phyloP scores from a whole-genome alignment of 371 early-diverging fungal species.

The Chytridiales sp. region DNA sequence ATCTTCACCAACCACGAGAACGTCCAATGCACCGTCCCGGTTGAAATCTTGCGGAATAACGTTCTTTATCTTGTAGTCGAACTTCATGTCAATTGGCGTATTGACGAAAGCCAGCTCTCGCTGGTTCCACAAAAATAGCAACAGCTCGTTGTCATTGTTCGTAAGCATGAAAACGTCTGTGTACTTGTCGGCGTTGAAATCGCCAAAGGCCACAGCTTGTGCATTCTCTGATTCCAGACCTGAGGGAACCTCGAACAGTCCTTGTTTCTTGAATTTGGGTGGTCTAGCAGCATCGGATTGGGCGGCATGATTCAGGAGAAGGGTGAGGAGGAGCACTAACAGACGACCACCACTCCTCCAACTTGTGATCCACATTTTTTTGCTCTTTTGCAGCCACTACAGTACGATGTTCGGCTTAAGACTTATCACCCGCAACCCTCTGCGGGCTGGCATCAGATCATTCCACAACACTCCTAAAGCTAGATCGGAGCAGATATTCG shows the following conservation, averaged over 20 bases:
- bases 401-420: too few species aligned
- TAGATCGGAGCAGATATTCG: conserved; percentile 9
- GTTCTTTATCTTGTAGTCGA: conserved; percentile 58
- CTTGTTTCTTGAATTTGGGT: conserved; percentile 25
- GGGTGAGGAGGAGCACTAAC: conserved; percentile 4
- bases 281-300: conserved; percentile 9
- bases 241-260: conserved; percentile 53
- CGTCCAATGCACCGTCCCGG: conserved; percentile 81
- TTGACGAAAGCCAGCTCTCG: neutral
- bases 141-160: conserved; percentile 61
- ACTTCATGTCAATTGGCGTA: too few species aligned
- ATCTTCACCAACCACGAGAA: conserved; percentile 73
- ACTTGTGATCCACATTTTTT: too few species aligned
- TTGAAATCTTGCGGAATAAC: conserved; percentile 83
- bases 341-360: neutral
- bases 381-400: too few species aligned
- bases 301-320: too few species aligned
- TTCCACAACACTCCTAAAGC: neutral
- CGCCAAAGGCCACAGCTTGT: conserved; percentile 78
- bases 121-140: conserved; percentile 65
- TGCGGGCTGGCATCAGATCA: neutral
- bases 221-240: conserved; percentile 69
- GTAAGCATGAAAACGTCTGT: conserved; percentile 76
- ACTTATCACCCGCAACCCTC: too few species aligned
- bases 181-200: conserved; percentile 80